Conservation (phyloP, 2,329 filamentous ascomycete species). For the Colletotrichum tanaceti region DNA sequence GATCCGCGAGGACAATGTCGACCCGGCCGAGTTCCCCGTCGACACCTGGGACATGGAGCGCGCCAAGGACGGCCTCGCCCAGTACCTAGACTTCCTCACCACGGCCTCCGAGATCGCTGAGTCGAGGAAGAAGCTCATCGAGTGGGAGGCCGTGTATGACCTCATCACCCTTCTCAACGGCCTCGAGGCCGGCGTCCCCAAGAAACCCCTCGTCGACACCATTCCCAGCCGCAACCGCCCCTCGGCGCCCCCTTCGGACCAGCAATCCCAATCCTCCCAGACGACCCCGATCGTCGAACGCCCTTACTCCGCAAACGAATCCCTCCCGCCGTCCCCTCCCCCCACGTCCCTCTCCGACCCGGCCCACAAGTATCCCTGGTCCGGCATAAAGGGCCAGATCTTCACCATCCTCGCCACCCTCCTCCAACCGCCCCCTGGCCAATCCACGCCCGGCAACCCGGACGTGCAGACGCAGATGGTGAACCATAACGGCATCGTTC, state of each 20-base stretch:
- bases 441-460: slow-evolving; percentile 71
- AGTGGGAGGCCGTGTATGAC: slow-evolving; percentile 93
- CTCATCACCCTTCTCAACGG: slow-evolving; percentile 88
- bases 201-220: slow-evolving; percentile 73
- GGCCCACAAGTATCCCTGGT: slow-evolving; percentile 73
- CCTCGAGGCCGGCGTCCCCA: slow-evolving; percentile 87
- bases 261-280: slow-evolving; percentile 42
- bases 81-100: slow-evolving; percentile 93
- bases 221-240: slow-evolving; percentile 40
- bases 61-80: slow-evolving; percentile 92
- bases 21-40: slow-evolving; percentile 89
- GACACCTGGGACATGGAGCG: slow-evolving; percentile 98
- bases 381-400: slow-evolving; percentile 89
- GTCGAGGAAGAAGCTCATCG: slow-evolving; percentile 85
- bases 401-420: slow-evolving; percentile 90
- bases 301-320: slow-evolving; percentile 63
- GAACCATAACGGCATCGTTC: slow-evolving; percentile 85
- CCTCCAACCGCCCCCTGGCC: slow-evolving; percentile 80
- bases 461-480: slow-evolving; percentile 90
- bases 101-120: slow-evolving; percentile 87
- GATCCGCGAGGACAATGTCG: slow-evolving; percentile 79
- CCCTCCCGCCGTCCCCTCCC: slow-evolving; percentile 53
- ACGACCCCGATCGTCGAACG: slow-evolving; percentile 66
- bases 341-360: slow-evolving; percentile 69
- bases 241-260: slow-evolving; percentile 47